phyloP scores from a whole-genome alignment of 2,329 filamentous ascomycete genomes.

The Phyllosticta ampelicida region DNA sequence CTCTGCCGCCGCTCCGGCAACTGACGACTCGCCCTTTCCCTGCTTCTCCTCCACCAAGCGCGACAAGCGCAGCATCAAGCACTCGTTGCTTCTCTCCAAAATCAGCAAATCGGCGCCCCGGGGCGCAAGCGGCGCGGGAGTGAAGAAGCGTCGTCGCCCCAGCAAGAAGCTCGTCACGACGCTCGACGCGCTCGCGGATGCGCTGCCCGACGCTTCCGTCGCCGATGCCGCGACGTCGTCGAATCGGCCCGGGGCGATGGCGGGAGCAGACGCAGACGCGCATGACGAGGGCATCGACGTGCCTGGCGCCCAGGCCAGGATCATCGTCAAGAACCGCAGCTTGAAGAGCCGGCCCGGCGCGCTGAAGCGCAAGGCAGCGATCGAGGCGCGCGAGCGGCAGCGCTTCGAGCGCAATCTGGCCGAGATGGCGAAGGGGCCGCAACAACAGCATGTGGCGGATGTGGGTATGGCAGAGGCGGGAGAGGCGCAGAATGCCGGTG shows the following conservation, averaged over 20 bases:
- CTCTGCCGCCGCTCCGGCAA: slow-evolving; percentile 28
- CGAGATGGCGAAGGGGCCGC: slow-evolving; percentile 45
- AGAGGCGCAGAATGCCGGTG: background rate
- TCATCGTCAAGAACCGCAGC: slow-evolving; percentile 54
- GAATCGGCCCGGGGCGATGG: no score
- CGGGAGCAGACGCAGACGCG: slow-evolving; percentile 25
- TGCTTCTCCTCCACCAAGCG: slow-evolving; percentile 64
- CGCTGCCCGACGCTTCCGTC: slow-evolving; percentile 51
- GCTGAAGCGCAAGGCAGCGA: slow-evolving; percentile 68
- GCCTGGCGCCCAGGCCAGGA: slow-evolving; percentile 54
- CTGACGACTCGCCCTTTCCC: slow-evolving; percentile 15
- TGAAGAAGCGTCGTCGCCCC: slow-evolving; percentile 55
- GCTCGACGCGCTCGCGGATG: slow-evolving; percentile 66
- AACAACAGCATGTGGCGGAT: background rate
- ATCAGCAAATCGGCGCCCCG: slow-evolving; percentile 50
- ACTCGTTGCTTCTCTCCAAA: slow-evolving; percentile 65
- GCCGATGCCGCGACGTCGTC: no score
- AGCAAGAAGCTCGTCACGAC: slow-evolving; percentile 69
- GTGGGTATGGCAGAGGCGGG: background rate
- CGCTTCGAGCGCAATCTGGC: slow-evolving; percentile 78
- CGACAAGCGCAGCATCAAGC: slow-evolving; percentile 75
- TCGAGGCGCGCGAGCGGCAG: slow-evolving; percentile 72
- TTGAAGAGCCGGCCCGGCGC: slow-evolving; percentile 67
- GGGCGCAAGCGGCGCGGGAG: slow-evolving; percentile 27
- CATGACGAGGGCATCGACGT: slow-evolving; percentile 20